phyloP scores from a whole-genome alignment of 2,329 filamentous ascomycete species.

The Apiospora arundinis region DNA sequence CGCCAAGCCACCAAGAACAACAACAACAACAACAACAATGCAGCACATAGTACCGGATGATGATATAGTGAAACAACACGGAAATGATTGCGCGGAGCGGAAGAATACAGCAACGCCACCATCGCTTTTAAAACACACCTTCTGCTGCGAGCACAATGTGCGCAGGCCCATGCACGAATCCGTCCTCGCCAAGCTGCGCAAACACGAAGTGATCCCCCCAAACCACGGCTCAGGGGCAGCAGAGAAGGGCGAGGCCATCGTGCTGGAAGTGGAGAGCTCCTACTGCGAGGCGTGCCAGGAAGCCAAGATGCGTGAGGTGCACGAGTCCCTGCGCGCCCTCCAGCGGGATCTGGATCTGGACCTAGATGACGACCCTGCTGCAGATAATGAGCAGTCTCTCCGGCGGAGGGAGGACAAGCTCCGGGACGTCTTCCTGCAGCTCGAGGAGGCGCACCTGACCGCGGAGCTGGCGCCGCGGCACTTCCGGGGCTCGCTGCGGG shows the following conservation, averaged over 20 bases:
- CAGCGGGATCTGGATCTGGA: neutral
- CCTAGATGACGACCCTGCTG: too few relatives aligned
- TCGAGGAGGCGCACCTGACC: constrained; percentile 13
- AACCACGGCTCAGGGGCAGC: neutral
- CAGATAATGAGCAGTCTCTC: neutral
- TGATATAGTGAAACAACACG: too few relatives aligned
- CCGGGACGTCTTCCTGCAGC: neutral
- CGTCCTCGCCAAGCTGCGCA: neutral
- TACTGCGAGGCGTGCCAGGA: constrained; percentile 8
- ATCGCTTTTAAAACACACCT: constrained; percentile 2
- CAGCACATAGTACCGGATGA: too few relatives aligned
- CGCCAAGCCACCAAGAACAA: neutral
- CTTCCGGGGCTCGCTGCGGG: neutral
- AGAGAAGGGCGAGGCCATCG: neutral
- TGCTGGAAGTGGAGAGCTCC: neutral
- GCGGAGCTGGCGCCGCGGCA: constrained; percentile 13
- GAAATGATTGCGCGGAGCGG: too few relatives aligned
- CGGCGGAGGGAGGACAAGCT: neutral
- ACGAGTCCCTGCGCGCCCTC: neutral
- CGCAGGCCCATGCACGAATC: constrained; percentile 5
- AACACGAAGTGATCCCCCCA: neutral
- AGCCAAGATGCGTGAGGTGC: neutral
- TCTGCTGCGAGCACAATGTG: constrained; percentile 12
- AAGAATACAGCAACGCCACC: neutral
- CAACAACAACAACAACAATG: neutral